Percentiles rank a stretch among this genome's conserved stretches.
These are phyloP conservation scores for Cladosporium sp. DNA, from an alignment of 2,329 filamentous ascomycete species.

Conservation along the genomic window DNA sequence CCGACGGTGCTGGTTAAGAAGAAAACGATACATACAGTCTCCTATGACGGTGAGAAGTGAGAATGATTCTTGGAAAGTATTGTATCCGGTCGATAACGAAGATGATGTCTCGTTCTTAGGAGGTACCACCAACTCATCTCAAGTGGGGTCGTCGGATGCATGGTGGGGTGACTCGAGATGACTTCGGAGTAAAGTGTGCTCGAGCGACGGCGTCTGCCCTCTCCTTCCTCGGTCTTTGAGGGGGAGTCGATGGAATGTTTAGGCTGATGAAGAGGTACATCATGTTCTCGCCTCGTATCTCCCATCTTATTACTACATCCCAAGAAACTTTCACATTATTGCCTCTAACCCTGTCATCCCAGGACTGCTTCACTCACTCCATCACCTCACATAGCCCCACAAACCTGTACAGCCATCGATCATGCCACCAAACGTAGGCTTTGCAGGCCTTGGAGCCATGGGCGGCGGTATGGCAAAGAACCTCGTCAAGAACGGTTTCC, in stretches of 20 bases:
- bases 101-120: too few species aligned
- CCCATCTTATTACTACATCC: too few species aligned
- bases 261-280: slow-evolving; percentile 4
- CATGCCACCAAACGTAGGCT: slow-evolving; percentile 32
- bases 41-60: too few species aligned
- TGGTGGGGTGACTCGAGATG: background rate
- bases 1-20: background rate
- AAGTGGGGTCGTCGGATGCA: too few species aligned
- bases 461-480: slow-evolving; percentile 77
- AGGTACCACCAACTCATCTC: too few species aligned
- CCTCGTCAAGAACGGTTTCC: slow-evolving; percentile 61
- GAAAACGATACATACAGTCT: too few species aligned
- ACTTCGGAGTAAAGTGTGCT: background rate
- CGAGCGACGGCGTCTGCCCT: slow-evolving; percentile 1
- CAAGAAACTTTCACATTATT: too few species aligned
- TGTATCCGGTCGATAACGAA: too few species aligned
- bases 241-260: background rate
- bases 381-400: background rate
- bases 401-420: background rate
- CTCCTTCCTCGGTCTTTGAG: slow-evolving; percentile 1
- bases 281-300: too few species aligned
- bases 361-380: too few species aligned
- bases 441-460: slow-evolving; percentile 76
- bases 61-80: too few species aligned
- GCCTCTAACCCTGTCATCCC: too few species aligned